A percentile compares a stretch with the other conserved stretches of the same genome.
Evolutionary conservation across 164 flowering plant genomes (phyloP).

Genomic region (Kalanchoe fedtschenkoi): DNA sequence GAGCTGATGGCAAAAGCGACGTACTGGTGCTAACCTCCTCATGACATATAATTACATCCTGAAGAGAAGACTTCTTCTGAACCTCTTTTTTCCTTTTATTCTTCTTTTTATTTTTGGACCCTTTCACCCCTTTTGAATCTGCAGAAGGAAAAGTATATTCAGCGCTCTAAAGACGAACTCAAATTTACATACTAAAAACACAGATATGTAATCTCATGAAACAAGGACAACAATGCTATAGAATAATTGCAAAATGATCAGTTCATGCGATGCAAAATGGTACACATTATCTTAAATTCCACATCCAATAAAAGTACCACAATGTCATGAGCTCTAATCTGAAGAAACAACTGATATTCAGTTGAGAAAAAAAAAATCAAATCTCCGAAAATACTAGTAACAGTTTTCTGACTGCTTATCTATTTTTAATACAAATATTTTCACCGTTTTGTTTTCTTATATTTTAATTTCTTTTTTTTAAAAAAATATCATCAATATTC

Average conservation of each 20-base stretch:
- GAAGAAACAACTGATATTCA: not conserved
- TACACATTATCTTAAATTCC: not conserved
- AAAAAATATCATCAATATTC: not conserved
- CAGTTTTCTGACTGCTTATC: not conserved
- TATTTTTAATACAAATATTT: no score
- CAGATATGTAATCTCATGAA: not conserved
- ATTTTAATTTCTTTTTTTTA: not conserved
- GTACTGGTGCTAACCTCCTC: slow-evolving; percentile 22
- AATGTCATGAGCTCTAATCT: not conserved
- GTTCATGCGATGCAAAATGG: not conserved
- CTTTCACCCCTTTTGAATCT: slow-evolving; percentile 40
- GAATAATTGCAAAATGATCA: not conserved
- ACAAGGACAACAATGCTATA: not conserved
- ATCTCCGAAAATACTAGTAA: not conserved
- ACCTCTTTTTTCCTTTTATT: slow-evolving; percentile 68
- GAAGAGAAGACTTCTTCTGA: slow-evolving; percentile 33
- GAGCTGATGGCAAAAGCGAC: not conserved
- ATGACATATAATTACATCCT: slow-evolving; percentile 16
- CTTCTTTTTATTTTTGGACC: slow-evolving; percentile 71
- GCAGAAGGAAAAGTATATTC: slow-evolving; percentile 6
- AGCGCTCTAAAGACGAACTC: not conserved
- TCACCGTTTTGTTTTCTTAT: no score
- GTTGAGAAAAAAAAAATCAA: no score
- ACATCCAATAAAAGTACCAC: not conserved
- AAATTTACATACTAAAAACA: not conserved